Evolutionary conservation across 2,329 filamentous ascomycete species (phyloP), one percentile per base, ranked within the genome.

Genomic region (Cytospora paraplurivora): DNA sequence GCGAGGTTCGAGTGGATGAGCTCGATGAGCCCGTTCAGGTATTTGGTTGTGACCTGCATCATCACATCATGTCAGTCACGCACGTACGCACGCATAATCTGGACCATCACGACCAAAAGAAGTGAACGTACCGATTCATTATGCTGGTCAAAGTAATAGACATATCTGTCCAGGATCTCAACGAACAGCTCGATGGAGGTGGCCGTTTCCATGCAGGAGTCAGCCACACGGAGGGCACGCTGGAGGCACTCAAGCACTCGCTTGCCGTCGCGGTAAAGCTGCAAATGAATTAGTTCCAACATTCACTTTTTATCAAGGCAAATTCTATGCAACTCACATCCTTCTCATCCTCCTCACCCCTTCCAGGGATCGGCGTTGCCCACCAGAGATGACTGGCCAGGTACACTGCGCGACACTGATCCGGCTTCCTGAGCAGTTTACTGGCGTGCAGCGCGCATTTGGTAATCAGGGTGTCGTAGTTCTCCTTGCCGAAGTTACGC

Each of bases 91-190:
- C 27, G 19, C 8, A 37, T 7, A 38, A 12, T 13, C 11, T 4
- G n/a, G 41, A n/a, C 41, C 7, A 5, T 21, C 12, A 34, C 10
- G 8, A 47, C 33, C 15, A 15, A 12, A 50, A 3, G 38, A 54
- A 17, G 51, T 7, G 27, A n/a, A 73, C 83, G 72, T 75, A 86
- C 95, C 69, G 93, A 93, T 78, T 99, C 95, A 77, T 99, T 99
- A 74, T 97, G 92, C 76, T 99, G 94, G 76, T 99, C 95, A 79
- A 97, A 99, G 80, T 98, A 99, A 77, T 99, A 99, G 59, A 98
- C 93, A 75, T 99, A 99, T 76, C 95, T 88, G 76, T 99, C 97
- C 62, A 99, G 81, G 67, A 99, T 99, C 79, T 99, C 95, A 63
- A 99, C 94, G 77, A 99, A 99, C 56, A 99, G 84, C 78, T 99